Evolutionary conservation across 768 basidiomycete genomes (phyloP).

Genomic region (Suillus subaureus): DNA sequence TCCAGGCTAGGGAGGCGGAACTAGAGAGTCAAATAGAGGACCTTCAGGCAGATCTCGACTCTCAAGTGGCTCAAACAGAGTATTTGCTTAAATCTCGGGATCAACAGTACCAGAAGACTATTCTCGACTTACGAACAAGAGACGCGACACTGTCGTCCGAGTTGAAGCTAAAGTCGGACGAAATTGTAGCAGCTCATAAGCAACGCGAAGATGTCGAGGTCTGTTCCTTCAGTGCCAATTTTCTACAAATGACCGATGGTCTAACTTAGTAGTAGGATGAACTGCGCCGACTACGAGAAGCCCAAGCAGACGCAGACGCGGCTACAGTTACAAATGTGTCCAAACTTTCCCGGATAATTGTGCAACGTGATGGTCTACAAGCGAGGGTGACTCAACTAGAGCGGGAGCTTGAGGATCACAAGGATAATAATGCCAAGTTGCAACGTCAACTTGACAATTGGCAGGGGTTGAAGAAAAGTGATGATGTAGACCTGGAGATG

Average conservation of each 20-base stretch:
- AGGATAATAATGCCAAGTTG: conserved; percentile 55
- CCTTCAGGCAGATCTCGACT: conserved; percentile 50
- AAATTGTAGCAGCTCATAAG: conserved; percentile 40
- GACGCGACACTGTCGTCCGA: conserved; percentile 36
- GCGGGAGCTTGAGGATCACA: conserved; percentile 57
- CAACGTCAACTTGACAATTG: conserved; percentile 69
- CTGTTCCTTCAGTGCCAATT: conserved; percentile 13
- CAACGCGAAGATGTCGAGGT: conserved; percentile 54
- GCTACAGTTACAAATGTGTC: conserved; percentile 47
- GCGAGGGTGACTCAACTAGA: conserved; percentile 56
- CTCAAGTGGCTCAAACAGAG: conserved; percentile 16
- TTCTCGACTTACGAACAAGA: conserved; percentile 33
- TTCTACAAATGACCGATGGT: conserved; percentile 10
- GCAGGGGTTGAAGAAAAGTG: conserved; percentile 67
- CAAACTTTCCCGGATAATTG: conserved; percentile 56
- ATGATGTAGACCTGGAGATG: conserved; percentile 57
- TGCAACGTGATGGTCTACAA: conserved; percentile 61
- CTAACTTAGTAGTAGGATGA: conserved; percentile 34
- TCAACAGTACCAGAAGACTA: conserved; percentile 30
- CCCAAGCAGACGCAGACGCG: conserved; percentile 51
- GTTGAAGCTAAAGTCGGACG: conserved; percentile 41
- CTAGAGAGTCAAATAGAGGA: conserved; percentile 55
- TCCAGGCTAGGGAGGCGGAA: conserved; percentile 63
- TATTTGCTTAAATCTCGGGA: conserved; percentile 20
- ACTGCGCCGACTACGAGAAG: conserved; percentile 47